Conservation (phyloP, 2,329 filamentous ascomycete species). For the Ambrosiella beaveri region DNA sequence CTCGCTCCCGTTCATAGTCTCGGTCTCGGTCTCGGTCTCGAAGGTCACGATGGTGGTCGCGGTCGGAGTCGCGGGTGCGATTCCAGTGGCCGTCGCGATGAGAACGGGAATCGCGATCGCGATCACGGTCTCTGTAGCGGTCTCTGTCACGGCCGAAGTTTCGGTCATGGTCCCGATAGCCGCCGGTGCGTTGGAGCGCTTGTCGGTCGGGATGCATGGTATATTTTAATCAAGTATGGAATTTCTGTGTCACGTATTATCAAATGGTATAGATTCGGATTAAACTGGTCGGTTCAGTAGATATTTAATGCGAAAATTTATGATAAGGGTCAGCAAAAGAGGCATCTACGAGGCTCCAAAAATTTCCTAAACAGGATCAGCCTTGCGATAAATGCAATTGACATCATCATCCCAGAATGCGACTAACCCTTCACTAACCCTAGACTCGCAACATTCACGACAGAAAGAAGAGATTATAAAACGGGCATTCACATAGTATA, state of each 20-base stretch:
- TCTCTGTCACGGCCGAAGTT: neutral
- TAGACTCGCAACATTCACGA: neutral
- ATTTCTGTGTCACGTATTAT: neutral
- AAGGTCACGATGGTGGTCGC: conserved; percentile 16
- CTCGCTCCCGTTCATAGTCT: conserved; percentile 37
- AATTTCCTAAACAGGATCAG: neutral
- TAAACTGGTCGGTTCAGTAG: neutral
- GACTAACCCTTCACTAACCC: neutral
- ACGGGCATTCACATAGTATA: too few relatives aligned
- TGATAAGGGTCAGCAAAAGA: neutral
- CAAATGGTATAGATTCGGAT: neutral
- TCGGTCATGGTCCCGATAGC: neutral
- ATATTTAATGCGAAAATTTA: neutral
- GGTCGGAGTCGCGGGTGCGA: neutral
- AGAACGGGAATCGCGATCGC: conserved; percentile 1
- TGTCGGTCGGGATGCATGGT: conserved; percentile 37
- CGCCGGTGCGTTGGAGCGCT: conserved; percentile 29
- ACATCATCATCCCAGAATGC: conserved; percentile 14
- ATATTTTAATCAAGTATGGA: neutral
- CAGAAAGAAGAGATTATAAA: neutral
- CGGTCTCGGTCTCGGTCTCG: conserved; percentile 27
- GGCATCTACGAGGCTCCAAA: neutral
- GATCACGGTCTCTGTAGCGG: neutral
- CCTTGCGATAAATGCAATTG: conserved; percentile 3
- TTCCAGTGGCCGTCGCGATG: neutral